These are phyloP conservation scores for Globisporangium alternatum DNA, from an alignment of 352 stramenopile species.

Conservation along the genomic window DNA sequence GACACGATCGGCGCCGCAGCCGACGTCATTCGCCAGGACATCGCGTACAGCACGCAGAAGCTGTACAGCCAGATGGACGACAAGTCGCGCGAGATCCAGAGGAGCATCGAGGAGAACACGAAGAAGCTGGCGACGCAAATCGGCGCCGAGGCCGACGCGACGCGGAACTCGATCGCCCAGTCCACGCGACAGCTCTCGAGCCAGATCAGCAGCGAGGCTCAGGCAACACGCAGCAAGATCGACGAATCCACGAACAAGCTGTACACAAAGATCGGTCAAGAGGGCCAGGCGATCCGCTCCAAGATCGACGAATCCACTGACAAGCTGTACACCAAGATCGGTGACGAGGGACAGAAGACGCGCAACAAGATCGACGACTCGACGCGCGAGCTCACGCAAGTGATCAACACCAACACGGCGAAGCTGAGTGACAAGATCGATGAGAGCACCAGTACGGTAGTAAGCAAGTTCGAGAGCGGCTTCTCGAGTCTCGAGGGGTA, in stretches of 20 bases:
- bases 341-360: slow-evolving; percentile 10
- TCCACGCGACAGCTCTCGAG: slow-evolving; percentile 1
- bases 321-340: slow-evolving; percentile 16
- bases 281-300: slow-evolving; percentile 3
- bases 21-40: background rate
- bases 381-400: slow-evolving; percentile 5
- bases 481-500: background rate
- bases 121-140: slow-evolving; percentile 4
- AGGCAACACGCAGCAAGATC: background rate
- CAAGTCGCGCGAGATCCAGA: background rate
- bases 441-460: background rate
- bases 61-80: background rate
- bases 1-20: background rate
- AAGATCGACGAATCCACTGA: slow-evolving; percentile 15
- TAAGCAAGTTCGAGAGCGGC: background rate
- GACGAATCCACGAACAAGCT: slow-evolving; percentile 13
- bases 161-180: background rate
- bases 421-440: background rate
- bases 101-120: slow-evolving; percentile 2
- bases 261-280: slow-evolving; percentile 11
- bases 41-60: slow-evolving; percentile 1
- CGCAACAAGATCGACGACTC: slow-evolving; percentile 9
- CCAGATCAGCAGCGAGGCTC: slow-evolving; percentile 10
- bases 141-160: slow-evolving; percentile 7
- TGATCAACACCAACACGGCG: slow-evolving; percentile 16